Base-by-base conservation (phyloP, 75 land plant species). In the Cunninghamia lanceolata region DNA sequence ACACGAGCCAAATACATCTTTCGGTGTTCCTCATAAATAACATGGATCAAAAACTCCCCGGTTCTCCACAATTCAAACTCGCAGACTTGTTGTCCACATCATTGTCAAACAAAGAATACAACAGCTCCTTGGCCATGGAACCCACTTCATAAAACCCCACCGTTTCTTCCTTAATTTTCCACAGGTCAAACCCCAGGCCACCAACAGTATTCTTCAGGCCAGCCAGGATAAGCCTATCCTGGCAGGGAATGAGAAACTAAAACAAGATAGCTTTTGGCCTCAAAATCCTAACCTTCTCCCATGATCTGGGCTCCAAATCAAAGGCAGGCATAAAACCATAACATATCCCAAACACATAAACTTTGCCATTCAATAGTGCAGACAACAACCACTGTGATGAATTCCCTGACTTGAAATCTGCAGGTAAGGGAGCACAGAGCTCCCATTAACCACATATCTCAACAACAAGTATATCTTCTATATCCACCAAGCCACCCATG, bases 401-500 rank as follows among this genome's bases (percentile, higher is more conserved):
- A 83, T 89, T 91, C 56, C 93, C 90, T 2, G 88, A 86, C 1
- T 83, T 74, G 84, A 94, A 94, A 10, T 88, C 92, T 1, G 84
- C 86, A 6, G 95, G 97, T 43, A 94, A 84, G 6, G 91, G 90
- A 7, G 91, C 91, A 46, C 88, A 88, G n/a, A 90, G 86, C 87
- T 94, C 93, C 97, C 95, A 94, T 40, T 92, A 91, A 53, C 93
- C 91, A 71, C 91, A 94, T 77, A 95, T 88, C 87, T 95, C 95
- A n/a, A 91, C 93, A 2, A 90, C 91, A 47, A 90, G 79, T 8
- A 89, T 53, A 73, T 90, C 93, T 73, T 93, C 91, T 0, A 93
- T 86, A 82, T 93, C 95, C 15, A 89, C 94, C 17, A 93, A 50
- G 0, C 88, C 86, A 16, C 92, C 92, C 42, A 89, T 77, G 84